Conservation (phyloP, 2,329 filamentous ascomycete species). For the Talaromyces marneffei region DNA sequence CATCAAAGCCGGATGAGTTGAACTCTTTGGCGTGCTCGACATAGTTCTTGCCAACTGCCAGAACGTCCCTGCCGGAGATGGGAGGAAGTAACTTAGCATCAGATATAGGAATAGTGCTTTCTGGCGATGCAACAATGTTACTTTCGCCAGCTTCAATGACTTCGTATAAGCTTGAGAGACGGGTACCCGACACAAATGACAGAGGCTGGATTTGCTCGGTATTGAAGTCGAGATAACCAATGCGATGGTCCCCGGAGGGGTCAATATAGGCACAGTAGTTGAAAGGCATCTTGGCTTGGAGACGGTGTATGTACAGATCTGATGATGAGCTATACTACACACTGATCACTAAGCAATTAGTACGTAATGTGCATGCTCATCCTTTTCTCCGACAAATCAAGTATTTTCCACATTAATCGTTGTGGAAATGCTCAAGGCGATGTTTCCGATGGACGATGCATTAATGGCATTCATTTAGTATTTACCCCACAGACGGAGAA, state of each 20-base stretch:
- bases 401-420: not conserved
- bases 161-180: conserved; percentile 41
- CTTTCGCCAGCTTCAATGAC: conserved; percentile 45
- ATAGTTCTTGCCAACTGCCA: conserved; percentile 55
- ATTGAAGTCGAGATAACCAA: conserved; percentile 39
- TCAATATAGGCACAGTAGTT: not conserved
- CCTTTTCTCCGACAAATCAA: not conserved
- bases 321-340: not conserved
- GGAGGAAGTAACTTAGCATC: conserved; percentile 43
- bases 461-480: no score
- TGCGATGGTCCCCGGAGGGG: conserved; percentile 21
- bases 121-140: conserved; percentile 24
- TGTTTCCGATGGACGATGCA: not conserved
- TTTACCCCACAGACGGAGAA: not conserved
- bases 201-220: conserved; percentile 39
- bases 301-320: not conserved
- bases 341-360: not conserved
- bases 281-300: not conserved
- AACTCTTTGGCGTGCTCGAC: conserved; percentile 54
- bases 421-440: not conserved
- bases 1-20: conserved; percentile 51
- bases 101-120: conserved; percentile 25
- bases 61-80: conserved; percentile 46
- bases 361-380: not conserved
- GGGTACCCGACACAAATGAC: conserved; percentile 39